A percentile compares a stretch with the other conserved stretches of the same genome.
These are phyloP conservation scores for Penicillium malachiteum DNA, from an alignment of 495 filamentous ascomycete species.

Conservation along the genomic window DNA sequence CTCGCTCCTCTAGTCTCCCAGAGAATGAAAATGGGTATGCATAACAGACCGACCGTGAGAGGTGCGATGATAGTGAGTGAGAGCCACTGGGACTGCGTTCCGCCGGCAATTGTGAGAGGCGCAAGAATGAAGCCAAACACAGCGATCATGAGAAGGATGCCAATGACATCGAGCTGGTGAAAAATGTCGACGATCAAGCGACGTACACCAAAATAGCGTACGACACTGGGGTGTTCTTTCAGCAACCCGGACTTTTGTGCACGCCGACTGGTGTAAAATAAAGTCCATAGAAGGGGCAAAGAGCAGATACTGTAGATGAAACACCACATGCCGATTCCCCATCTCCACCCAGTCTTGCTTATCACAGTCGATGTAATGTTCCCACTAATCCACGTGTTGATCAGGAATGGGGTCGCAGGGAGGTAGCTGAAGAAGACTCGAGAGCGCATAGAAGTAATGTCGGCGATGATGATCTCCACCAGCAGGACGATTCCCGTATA, in stretches of 20 bases:
- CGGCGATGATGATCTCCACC: slow-evolving; percentile 11
- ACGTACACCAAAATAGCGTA: not conserved
- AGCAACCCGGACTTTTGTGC: not conserved
- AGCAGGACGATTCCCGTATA: slow-evolving; percentile 5
- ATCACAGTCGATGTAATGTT: slow-evolving; percentile 7
- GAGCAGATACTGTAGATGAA: slow-evolving; percentile 6
- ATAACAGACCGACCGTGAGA: not conserved
- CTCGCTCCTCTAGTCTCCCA: slow-evolving; percentile 9
- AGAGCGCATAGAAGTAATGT: slow-evolving; percentile 11
- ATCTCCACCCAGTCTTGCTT: slow-evolving; percentile 1
- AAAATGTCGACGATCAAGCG: not conserved
- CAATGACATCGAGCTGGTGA: slow-evolving; percentile 9
- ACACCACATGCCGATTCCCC: slow-evolving; percentile 16
- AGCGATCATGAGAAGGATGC: slow-evolving; percentile 6
- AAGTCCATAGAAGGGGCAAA: slow-evolving; percentile 3
- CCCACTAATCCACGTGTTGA: slow-evolving; percentile 13
- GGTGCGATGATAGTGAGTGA: slow-evolving; percentile 5
- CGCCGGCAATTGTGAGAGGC: slow-evolving; percentile 11
- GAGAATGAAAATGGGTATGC: slow-evolving; percentile 8
- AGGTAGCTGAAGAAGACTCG: slow-evolving; percentile 10
- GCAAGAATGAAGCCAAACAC: slow-evolving; percentile 10
- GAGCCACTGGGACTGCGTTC: slow-evolving; percentile 5
- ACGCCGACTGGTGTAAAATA: slow-evolving; percentile 6
- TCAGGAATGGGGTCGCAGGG: slow-evolving; percentile 4
- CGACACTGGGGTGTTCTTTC: not conserved